A percentile compares a stretch with the other conserved stretches of the same genome.
phyloP scores from a whole-genome alignment of 176 grass and related monocot genomes.

The Aegilops longissima region DNA sequence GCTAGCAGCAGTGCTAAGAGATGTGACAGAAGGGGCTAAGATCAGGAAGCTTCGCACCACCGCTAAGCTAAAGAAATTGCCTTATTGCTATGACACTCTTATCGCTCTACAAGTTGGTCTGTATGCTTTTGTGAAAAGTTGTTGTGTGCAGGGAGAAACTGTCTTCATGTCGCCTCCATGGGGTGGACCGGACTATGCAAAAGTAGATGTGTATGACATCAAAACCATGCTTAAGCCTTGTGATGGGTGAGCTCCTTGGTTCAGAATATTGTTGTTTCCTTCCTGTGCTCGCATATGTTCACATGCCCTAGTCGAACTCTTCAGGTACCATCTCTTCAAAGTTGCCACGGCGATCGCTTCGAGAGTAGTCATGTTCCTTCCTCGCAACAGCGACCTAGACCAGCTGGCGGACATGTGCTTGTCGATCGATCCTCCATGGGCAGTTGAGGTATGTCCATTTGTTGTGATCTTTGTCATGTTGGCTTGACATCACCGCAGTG shows the following conservation, averaged over 20 bases:
- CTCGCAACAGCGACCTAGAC: conserved; percentile 74
- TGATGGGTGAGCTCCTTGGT: conserved; percentile 66
- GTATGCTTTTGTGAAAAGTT: not conserved
- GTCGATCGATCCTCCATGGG: conserved; percentile 79
- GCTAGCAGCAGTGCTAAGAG: not conserved
- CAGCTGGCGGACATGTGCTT: conserved; percentile 79
- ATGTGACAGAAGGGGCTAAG: not conserved
- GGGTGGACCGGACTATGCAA: conserved; percentile 90
- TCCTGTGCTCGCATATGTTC: not conserved
- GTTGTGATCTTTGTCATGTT: conserved; percentile 16
- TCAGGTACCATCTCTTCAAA: conserved; percentile 82
- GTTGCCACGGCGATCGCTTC: conserved; percentile 64
- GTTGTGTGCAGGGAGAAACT: conserved; percentile 61
- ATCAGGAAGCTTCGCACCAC: not conserved
- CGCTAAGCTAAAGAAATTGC: not conserved
- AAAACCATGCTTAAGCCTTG: conserved; percentile 85
- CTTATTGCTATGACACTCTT: not conserved
- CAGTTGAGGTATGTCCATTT: conserved; percentile 59
- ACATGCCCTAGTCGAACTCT: not conserved
- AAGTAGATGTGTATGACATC: conserved; percentile 79
- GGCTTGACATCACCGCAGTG: not conserved
- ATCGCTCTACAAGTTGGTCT: conserved; percentile 12
- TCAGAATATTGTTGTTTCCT: conserved; percentile 8
- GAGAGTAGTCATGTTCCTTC: conserved; percentile 95
- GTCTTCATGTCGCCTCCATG: conserved; percentile 96